Base-by-base conservation (phyloP, 768 basidiomycete species). In the Macrolepiota albuminosa region DNA sequence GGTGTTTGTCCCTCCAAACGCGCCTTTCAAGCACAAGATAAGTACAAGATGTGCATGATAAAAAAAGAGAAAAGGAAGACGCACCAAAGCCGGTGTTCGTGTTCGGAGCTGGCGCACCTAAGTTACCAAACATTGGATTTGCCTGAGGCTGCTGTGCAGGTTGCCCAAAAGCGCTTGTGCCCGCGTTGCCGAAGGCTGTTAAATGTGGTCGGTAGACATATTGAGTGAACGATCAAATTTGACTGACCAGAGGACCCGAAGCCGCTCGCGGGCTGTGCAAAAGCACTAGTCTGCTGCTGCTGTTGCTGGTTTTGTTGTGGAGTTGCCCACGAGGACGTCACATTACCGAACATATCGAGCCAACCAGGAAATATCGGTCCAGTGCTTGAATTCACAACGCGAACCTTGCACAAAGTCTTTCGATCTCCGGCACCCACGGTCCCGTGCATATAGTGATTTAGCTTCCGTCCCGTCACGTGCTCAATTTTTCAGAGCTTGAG, bases 101-200 rank as follows among this genome's bases (percentile, higher is more conserved):
- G 57, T 72, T 72, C 61, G 64, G 66, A 48, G 73, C 64, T 16
- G 76, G 64, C 56, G 73, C 70, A 29, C 74, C 76, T 49, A 86
- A 69, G 62, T 81, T 83, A 52, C 90, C 90, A 70, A 92, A 93
- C 88, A 92, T 92, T 45, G 90, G 88, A 67, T 91, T 91, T 5
- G 84, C 81, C 63, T 79, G 80, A 2, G 80, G 81, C 68, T 83
- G 87, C 63, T 83, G 86, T 65, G 61, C 33, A 21, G 80, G 83
- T 54, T 75, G 75, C 56, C 85, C 83, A 78, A 89, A 88, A 60
- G 84, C 75, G 66, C 80, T 70, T 55, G 80, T 74, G 26, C 80
- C 73, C 56, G 79, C 71, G 33, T 75, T 75, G 63, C 84, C 82
- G 70, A 86, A 86, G 56, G 79, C 84, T 84, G 16, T 54, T 56